These are phyloP conservation scores for Alternaria angustiovoidea DNA, from an alignment of 2,329 filamentous ascomycete genomes.

Conservation along the genomic window DNA sequence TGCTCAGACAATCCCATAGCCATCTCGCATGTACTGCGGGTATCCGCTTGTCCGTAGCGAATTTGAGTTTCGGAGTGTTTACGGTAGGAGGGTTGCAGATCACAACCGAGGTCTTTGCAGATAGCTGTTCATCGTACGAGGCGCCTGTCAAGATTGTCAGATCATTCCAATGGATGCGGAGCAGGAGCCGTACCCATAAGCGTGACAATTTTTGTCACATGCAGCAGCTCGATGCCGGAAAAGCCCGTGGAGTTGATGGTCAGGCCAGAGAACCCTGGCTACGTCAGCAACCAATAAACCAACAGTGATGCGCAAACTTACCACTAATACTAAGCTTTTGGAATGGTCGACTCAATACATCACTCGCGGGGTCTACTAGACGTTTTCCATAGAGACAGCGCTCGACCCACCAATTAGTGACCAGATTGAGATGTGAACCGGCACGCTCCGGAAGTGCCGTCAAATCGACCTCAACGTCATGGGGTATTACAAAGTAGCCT, in stretches of 20 bases:
- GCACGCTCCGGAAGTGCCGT: conserved; percentile 47
- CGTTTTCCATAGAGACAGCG: conserved; percentile 80
- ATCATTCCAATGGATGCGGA: conserved; percentile 4
- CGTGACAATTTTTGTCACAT: conserved; percentile 78
- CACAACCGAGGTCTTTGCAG: conserved; percentile 74
- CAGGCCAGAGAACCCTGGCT: conserved; percentile 70
- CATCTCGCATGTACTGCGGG: conserved; percentile 83
- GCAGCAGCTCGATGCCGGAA: conserved; percentile 81
- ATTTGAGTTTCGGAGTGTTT: conserved; percentile 78
- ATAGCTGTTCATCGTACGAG: conserved; percentile 80
- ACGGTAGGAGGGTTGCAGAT: conserved; percentile 69
- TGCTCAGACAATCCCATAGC: conserved; percentile 81
- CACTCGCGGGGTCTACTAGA: conserved; percentile 72
- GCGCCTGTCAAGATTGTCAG: conserved; percentile 62
- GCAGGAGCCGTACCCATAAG: conserved; percentile 66
- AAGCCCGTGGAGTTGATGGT: conserved; percentile 84
- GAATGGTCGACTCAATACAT: conserved; percentile 81
- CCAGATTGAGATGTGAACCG: conserved; percentile 49
- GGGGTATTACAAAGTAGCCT: conserved; percentile 57
- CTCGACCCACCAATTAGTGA: conserved; percentile 96
- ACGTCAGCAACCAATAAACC: conserved; percentile 28
- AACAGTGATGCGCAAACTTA: conserved; percentile 30
- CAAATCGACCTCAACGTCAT: conserved; percentile 50
- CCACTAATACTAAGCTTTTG: conserved; percentile 70
- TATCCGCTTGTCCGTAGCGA: conserved; percentile 77